These are phyloP conservation scores for Pichia sp. DNA, from an alignment of 1,139 yeast genomes.

Conservation along the genomic window DNA sequence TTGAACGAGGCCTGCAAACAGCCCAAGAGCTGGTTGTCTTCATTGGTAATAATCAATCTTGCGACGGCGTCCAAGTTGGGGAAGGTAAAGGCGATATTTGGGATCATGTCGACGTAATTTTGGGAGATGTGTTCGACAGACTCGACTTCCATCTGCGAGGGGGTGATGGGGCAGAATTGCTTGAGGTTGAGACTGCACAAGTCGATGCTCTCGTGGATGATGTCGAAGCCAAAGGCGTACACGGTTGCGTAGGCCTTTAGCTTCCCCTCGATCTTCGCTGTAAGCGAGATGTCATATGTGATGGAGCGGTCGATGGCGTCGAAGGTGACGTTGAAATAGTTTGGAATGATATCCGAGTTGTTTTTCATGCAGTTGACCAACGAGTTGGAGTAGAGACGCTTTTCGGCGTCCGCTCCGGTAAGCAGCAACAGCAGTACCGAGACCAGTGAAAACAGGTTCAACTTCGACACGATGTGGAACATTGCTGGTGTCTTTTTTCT, in stretches of 20 bases:
- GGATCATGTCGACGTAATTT: slow-evolving; percentile 47
- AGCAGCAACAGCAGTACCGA: neutral
- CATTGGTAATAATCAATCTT: slow-evolving; percentile 41
- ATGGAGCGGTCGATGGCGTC: slow-evolving; percentile 61
- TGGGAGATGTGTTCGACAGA: slow-evolving; percentile 54
- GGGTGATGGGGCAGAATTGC: slow-evolving; percentile 73
- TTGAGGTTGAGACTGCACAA: slow-evolving; percentile 64
- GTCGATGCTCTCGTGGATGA: slow-evolving; percentile 50
- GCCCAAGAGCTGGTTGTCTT: slow-evolving; percentile 45
- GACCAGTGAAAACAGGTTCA: neutral
- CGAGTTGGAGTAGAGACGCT: slow-evolving; percentile 56
- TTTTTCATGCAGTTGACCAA: slow-evolving; percentile 68
- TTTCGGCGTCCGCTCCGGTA: slow-evolving; percentile 15
- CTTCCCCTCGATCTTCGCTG: slow-evolving; percentile 55
- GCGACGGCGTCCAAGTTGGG: slow-evolving; percentile 78
- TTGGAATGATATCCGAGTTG: slow-evolving; percentile 58
- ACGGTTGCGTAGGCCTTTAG: slow-evolving; percentile 59
- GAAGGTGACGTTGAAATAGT: slow-evolving; percentile 61
- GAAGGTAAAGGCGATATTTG: slow-evolving; percentile 67
- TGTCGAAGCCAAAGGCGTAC: slow-evolving; percentile 69
- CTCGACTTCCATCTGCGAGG: slow-evolving; percentile 66
- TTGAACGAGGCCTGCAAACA: slow-evolving; percentile 67
- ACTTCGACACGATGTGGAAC: neutral
- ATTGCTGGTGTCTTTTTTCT: neutral
- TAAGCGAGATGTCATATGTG: slow-evolving; percentile 56